Evolutionary conservation across 2,329 filamentous ascomycete genomes (phyloP).

Genomic region (Alternaria sp.): DNA sequence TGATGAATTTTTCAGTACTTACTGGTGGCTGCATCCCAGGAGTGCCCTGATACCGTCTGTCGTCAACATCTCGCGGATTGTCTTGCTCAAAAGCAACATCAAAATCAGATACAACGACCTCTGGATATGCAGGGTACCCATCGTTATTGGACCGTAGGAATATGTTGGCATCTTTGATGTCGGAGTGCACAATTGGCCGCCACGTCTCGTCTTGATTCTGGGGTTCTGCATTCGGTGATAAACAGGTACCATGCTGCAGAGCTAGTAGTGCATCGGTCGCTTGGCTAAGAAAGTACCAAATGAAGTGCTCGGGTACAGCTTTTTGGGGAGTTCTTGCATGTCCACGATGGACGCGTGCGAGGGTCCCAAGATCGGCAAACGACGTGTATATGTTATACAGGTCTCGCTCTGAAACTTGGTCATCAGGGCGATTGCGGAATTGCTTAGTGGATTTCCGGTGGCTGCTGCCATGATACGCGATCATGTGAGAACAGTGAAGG

Average conservation of each 20-base stretch:
- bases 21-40: too few relatives aligned
- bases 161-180: background rate
- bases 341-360: background rate
- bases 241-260: background rate
- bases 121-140: background rate
- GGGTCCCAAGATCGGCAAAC: background rate
- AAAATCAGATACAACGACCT: background rate
- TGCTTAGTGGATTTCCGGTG: background rate
- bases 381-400: background rate
- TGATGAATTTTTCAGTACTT: too few relatives aligned
- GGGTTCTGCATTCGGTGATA: background rate
- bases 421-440: too few relatives aligned
- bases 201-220: fast-evolving
- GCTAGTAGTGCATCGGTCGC: background rate
- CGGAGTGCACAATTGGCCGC: background rate
- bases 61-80: too few relatives aligned
- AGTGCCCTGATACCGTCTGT: too few relatives aligned
- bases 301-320: background rate
- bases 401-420: too few relatives aligned
- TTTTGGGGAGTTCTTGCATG: too few relatives aligned
- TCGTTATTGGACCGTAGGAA: background rate
- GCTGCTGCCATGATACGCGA: fast-evolving
- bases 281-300: background rate
- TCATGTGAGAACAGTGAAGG: background rate
- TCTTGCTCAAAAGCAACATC: too few relatives aligned